Base-by-base conservation (phyloP, 805 yeast species). In the Limtongia smithiae region DNA sequence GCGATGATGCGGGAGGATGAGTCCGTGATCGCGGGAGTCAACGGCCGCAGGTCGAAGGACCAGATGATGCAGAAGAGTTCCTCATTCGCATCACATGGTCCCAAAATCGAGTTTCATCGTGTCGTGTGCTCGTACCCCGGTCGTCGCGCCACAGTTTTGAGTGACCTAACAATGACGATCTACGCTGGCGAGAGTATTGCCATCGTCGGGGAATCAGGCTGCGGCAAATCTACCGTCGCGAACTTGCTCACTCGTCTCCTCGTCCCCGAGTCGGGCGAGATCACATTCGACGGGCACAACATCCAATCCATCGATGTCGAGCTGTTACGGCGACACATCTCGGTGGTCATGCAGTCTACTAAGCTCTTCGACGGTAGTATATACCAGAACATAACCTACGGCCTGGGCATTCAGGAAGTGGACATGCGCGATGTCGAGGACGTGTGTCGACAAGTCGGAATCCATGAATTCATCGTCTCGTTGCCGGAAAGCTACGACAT, bases 181-280 rank as follows among this genome's bases (percentile, higher is more conserved):
- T 25, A 60, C 0, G 59, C 68, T 9, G 77, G 78, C 17, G 78
- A 79, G 48, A 70, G 77, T 0, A 70, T 84, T 18, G 93, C 86
- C 0, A 65, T 93, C 1, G 78, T 82, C 2, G 99, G 98, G 0
- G 80, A 77, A 31, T 86, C 97, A 1, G 99, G 99, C 0, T 76
- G 83, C 12, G 99, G 99, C 0, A 93, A 93, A 65, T 84, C 96
- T 0, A 88, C 97, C 0, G 54, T 91, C 1, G 67, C 80, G 0
- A 70, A 74, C 1, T 58, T 90, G 11, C 55, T 90, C 0, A 65
- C 81, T 1, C 70, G 83, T 42, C 65, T 90, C 1, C 79, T 79
- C 51, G 64, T 63, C 1, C 68, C 73, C 2, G 57, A 66, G 2
- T 55, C 66, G 0, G 75, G 78, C 0, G 45, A 67, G 0, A 67